phyloP scores from a whole-genome alignment of 306 rosid species.

The Cucurbita moschata region DNA sequence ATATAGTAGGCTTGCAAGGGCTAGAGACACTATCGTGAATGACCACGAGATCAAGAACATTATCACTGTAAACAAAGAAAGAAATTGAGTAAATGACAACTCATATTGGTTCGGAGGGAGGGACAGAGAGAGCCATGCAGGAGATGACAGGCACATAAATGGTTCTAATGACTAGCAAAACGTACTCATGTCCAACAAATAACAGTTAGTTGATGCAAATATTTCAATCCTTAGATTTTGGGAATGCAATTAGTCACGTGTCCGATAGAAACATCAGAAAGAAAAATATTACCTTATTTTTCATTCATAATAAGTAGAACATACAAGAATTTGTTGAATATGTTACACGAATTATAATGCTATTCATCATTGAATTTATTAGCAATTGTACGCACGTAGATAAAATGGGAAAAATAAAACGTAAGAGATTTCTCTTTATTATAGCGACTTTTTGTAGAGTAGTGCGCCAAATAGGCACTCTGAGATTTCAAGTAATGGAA shows the following conservation, averaged over 20 bases:
- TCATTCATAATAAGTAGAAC: neutral
- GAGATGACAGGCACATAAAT: neutral
- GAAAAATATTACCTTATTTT: neutral
- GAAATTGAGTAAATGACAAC: neutral
- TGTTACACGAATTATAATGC: neutral
- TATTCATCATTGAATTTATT: neutral
- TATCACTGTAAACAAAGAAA: conserved; percentile 52
- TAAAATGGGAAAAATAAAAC: neutral
- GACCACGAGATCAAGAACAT: conserved; percentile 99
- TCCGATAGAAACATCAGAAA: neutral
- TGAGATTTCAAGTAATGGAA: neutral
- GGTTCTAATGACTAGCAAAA: neutral
- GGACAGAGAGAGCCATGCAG: neutral
- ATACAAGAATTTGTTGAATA: neutral
- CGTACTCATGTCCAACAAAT: neutral
- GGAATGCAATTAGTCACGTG: neutral
- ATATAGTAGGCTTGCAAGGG: conserved; percentile 94
- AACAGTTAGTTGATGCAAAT: neutral
- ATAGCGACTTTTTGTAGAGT: neutral
- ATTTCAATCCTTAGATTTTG: neutral
- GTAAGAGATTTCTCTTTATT: neutral
- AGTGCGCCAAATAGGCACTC: neutral
- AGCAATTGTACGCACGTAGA: neutral
- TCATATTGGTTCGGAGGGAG: neutral
- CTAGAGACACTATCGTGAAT: conserved; percentile 83